phyloP scores from a whole-genome alignment of 371 early-diverging fungal species.

The Basidiobolus meristosporus region DNA sequence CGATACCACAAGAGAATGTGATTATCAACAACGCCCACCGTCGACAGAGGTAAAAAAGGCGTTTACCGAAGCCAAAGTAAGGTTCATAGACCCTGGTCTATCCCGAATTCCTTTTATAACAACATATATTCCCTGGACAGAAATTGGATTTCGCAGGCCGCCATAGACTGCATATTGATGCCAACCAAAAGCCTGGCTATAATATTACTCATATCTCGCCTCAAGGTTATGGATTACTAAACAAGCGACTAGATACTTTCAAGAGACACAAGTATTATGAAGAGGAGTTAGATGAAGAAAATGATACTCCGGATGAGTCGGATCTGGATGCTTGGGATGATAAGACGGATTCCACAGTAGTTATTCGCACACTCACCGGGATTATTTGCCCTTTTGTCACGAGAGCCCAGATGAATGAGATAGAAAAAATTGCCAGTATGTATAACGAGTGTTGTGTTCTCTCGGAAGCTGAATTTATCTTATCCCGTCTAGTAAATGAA shows the following conservation, averaged over 20 bases:
- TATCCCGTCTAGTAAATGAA: constrained; percentile 11
- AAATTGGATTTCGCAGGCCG: no score
- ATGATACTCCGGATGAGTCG: constrained; percentile 1
- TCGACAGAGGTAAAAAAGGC: no score
- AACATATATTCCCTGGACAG: no score
- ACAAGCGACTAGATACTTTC: no score
- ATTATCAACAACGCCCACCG: no score
- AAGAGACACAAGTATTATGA: no score
- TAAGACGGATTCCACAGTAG: constrained; percentile 5
- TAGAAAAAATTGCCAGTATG: constrained; percentile 26
- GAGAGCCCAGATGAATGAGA: constrained; percentile 30
- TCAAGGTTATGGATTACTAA: constrained; percentile 40
- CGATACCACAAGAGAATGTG: no score
- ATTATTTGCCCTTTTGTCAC: constrained; percentile 30
- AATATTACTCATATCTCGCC: constrained; percentile 43
- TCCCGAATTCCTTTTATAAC: no score
- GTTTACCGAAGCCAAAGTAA: no score
- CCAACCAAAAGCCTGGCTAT: constrained; percentile 13
- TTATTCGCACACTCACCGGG: constrained; percentile 22
- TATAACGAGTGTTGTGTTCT: background rate
- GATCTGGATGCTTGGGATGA: constrained; percentile 8
- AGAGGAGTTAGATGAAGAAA: no score
- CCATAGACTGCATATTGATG: no score
- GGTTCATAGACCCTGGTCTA: no score
- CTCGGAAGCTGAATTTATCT: background rate